phyloP scores from a whole-genome alignment of 176 grass and related monocot genomes.

The Zoysia japonica region DNA sequence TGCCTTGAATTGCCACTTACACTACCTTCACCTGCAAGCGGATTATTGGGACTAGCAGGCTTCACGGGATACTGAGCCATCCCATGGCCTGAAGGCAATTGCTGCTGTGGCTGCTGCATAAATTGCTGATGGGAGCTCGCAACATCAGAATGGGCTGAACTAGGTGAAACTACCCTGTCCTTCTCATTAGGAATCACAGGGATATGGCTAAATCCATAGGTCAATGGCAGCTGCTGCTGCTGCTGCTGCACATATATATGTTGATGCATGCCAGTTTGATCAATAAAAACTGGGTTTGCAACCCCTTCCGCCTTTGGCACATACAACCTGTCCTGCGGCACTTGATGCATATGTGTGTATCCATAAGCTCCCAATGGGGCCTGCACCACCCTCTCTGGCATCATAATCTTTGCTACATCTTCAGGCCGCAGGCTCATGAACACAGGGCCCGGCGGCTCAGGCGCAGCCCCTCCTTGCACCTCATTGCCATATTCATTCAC shows the following conservation, averaged over 20 bases:
- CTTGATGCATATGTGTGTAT: constrained; percentile 61
- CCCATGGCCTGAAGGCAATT: constrained; percentile 40
- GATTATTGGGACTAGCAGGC: constrained; percentile 34
- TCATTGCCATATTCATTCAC: constrained; percentile 53
- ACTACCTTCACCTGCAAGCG: constrained; percentile 53
- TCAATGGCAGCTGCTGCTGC: constrained; percentile 23
- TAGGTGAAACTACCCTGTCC: constrained; percentile 49
- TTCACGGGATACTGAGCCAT: constrained; percentile 46
- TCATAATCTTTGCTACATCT: constrained; percentile 67
- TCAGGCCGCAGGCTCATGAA: constrained; percentile 76
- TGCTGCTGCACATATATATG: constrained; percentile 55
- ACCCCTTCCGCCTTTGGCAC: constrained; percentile 39
- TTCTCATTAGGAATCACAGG: constrained; percentile 47
- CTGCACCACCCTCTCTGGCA: constrained; percentile 38
- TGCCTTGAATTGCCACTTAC: constrained; percentile 50
- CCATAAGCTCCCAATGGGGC: constrained; percentile 54
- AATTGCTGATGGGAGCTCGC: constrained; percentile 32
- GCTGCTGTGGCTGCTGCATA: constrained; percentile 28
- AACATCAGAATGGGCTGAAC: constrained; percentile 39
- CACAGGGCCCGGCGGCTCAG: constrained; percentile 43
- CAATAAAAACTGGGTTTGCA: constrained; percentile 37
- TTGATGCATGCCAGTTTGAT: constrained; percentile 49
- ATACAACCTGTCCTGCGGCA: constrained; percentile 46
- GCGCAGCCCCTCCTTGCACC: constrained; percentile 40
- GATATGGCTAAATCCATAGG: constrained; percentile 54